phyloP scores from a whole-genome alignment of 371 early-diverging fungal genomes.

The Cokeromyces recurvatus region DNA sequence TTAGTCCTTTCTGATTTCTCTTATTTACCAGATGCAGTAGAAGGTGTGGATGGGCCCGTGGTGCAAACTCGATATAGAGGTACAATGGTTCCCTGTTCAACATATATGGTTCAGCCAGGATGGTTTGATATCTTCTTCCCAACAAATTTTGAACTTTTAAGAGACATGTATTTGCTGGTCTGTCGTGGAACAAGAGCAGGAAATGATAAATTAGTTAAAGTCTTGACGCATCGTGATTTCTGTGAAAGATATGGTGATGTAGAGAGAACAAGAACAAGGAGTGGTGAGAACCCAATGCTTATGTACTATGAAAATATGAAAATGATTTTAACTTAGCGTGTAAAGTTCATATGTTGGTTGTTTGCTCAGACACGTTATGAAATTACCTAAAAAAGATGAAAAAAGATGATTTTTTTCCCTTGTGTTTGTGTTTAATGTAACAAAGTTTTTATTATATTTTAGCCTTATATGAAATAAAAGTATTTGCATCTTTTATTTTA shows the following conservation, averaged over 20 bases:
- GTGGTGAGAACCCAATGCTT: conserved; percentile 89
- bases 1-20: conserved; percentile 82
- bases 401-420: conserved; percentile 15
- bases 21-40: conserved; percentile 67
- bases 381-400: conserved; percentile 5
- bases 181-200: conserved; percentile 35
- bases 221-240: conserved; percentile 74
- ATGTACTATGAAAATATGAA: conserved; percentile 93
- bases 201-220: conserved; percentile 32
- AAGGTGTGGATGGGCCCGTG: conserved; percentile 76
- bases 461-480: no score
- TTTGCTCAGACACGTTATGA: neutral
- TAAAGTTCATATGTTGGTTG: no score
- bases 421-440: no score
- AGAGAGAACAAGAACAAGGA: conserved; percentile 58
- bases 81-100: conserved; percentile 84
- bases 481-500: no score
- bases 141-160: conserved; percentile 83
- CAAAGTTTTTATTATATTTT: neutral
- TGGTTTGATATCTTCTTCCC: conserved; percentile 96
- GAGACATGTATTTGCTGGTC: conserved; percentile 60
- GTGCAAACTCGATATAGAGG: conserved; percentile 85
- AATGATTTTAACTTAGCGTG: conserved; percentile 38
- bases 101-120: conserved; percentile 88
- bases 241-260: conserved; percentile 67